A percentile compares a stretch with the other conserved stretches of the same genome.
Evolutionary conservation across 441 rosid species (phyloP).

Genomic region (Macaranga tanarius): DNA sequence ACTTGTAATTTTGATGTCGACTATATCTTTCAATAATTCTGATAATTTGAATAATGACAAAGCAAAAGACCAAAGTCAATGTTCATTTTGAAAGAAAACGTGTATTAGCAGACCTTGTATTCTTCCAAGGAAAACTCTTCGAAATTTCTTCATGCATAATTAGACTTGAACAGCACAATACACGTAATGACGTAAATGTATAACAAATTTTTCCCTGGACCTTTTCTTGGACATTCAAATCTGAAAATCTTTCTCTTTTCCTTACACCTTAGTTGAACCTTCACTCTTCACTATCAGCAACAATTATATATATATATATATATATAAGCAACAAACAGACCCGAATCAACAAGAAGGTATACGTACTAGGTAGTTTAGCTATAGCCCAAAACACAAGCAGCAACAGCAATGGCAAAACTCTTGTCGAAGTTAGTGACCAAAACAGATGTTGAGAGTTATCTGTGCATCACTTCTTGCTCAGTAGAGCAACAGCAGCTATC

Average conservation of each 20-base stretch:
- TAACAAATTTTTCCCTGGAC: neutral
- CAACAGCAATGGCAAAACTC: neutral
- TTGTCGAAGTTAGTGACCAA: conserved; percentile 24
- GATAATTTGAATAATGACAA: too few species aligned
- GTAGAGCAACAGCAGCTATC: neutral
- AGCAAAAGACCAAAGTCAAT: too few species aligned
- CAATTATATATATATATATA: too few species aligned
- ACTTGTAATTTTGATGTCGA: too few species aligned
- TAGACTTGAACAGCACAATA: neutral
- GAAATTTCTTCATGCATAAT: neutral
- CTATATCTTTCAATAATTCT: too few species aligned
- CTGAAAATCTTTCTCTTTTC: neutral
- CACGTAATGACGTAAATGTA: neutral
- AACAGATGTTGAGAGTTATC: conserved; percentile 15
- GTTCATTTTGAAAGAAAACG: too few species aligned
- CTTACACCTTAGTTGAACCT: neutral
- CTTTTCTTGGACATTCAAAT: neutral
- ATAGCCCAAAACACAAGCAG: neutral
- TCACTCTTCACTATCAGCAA: neutral
- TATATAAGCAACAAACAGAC: too few species aligned
- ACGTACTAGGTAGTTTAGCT: too few species aligned
- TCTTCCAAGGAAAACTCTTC: neutral
- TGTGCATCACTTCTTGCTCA: conserved; percentile 9
- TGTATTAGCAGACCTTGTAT: too few species aligned
- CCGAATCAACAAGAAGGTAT: too few species aligned